Conservation (phyloP, 768 basidiomycete species). For the Boletus tomentosulus region DNA sequence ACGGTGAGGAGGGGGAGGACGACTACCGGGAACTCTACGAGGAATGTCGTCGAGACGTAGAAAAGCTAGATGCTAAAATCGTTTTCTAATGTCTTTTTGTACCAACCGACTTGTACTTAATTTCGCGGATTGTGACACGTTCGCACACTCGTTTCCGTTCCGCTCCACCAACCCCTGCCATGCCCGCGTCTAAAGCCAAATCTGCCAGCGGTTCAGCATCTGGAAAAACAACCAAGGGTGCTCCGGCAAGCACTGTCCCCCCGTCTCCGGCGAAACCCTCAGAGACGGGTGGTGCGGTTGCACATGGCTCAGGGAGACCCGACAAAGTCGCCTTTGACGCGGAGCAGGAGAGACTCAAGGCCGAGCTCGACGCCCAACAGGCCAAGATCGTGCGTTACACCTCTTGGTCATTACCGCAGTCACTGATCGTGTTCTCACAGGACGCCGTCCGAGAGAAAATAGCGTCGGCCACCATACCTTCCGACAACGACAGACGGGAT, state of each 20-base stretch:
- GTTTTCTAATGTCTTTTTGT: conserved; percentile 44
- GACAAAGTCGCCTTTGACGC: conserved; percentile 82
- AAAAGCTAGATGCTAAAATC: conserved; percentile 68
- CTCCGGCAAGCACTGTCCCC: conserved; percentile 27
- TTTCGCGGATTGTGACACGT: conserved; percentile 8
- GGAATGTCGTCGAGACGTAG: conserved; percentile 82
- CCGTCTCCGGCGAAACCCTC: conserved; percentile 23
- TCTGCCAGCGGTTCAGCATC: conserved; percentile 45
- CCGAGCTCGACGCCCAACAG: conserved; percentile 81
- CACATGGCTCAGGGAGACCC: conserved; percentile 53
- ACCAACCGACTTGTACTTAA: conserved; percentile 6
- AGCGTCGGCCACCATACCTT: conserved; percentile 50
- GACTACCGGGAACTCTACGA: conserved; percentile 87
- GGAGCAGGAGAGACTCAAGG: conserved; percentile 79
- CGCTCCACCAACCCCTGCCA: background rate
- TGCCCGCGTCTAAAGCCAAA: conserved; percentile 53
- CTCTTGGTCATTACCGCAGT: background rate
- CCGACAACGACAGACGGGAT: conserved; percentile 67
- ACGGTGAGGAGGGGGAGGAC: conserved; percentile 62
- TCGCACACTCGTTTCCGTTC: conserved; percentile 14
- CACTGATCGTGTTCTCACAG: conserved; percentile 36
- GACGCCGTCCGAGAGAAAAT: conserved; percentile 74
- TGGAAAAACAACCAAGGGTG: conserved; percentile 12
- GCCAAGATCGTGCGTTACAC: conserved; percentile 65
- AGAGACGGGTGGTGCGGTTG: conserved; percentile 15